Percentiles rank a stretch among this genome's conserved stretches.
Conservation (phyloP, 2,329 filamentous ascomycete genomes). For the Aspergillus quadrilineatus region DNA sequence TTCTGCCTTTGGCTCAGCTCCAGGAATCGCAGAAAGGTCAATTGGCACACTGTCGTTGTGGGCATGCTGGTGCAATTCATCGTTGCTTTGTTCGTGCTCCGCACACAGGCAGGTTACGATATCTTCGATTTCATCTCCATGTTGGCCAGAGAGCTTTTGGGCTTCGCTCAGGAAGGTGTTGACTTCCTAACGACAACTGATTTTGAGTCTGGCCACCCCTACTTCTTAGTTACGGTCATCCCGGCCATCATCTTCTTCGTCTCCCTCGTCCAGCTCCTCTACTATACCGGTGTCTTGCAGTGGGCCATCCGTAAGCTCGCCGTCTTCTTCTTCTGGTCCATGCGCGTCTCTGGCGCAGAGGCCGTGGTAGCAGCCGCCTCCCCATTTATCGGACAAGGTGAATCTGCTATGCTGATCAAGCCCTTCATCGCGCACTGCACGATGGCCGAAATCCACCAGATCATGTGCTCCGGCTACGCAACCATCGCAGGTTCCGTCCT, state of each 20-base stretch:
- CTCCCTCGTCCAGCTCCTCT: slow-evolving; percentile 81
- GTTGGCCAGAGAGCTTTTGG: slow-evolving; percentile 70
- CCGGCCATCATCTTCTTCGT: slow-evolving; percentile 97
- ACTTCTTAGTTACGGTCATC: slow-evolving; percentile 78
- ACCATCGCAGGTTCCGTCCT: slow-evolving; percentile 88
- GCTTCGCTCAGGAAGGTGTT: slow-evolving; percentile 72
- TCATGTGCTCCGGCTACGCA: slow-evolving; percentile 90
- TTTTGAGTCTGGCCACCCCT: slow-evolving; percentile 48
- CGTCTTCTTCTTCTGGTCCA: slow-evolving; percentile 85
- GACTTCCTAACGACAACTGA: slow-evolving; percentile 63
- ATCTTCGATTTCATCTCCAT: slow-evolving; percentile 87
- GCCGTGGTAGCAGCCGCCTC: slow-evolving; percentile 92
- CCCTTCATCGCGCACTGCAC: slow-evolving; percentile 86
- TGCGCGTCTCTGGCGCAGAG: slow-evolving; percentile 84
- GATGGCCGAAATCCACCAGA: slow-evolving; percentile 82
- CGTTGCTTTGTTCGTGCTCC: slow-evolving; percentile 82
- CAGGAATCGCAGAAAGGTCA: slow-evolving; percentile 58
- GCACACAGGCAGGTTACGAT: slow-evolving; percentile 76
- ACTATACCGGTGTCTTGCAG: slow-evolving; percentile 76
- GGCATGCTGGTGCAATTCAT: slow-evolving; percentile 89
- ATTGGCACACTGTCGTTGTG: slow-evolving; percentile 78
- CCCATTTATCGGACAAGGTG: slow-evolving; percentile 91
- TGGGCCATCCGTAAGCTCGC: slow-evolving; percentile 90
- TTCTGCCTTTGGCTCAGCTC: slow-evolving; percentile 68
- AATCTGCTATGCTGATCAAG: slow-evolving; percentile 87